Percentiles rank a stretch among this genome's conserved stretches.
Evolutionary conservation across 176 grass and related monocot species (phyloP).

Genomic region (Phoenix dactylifera): DNA sequence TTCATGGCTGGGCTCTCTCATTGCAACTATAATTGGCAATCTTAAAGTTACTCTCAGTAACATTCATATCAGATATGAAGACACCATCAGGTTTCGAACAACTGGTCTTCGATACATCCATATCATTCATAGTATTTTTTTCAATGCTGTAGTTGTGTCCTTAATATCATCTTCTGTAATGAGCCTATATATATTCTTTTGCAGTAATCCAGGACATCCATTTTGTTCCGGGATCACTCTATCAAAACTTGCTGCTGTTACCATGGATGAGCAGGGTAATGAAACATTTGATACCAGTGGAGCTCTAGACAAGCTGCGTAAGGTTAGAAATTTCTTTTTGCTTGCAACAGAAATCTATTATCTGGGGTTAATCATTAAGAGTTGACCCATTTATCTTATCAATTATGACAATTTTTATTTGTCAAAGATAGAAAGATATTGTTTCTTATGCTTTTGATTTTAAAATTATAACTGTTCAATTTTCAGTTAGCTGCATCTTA

Average conservation of each 20-base stretch:
- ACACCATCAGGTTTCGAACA: constrained; percentile 61
- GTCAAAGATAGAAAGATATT: too few species aligned
- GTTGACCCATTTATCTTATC: too few species aligned
- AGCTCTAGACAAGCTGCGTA: constrained; percentile 90
- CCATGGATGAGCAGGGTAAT: constrained; percentile 81
- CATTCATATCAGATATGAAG: constrained; percentile 97
- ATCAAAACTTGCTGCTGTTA: constrained; percentile 90
- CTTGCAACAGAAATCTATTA: neutral
- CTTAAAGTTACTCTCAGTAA: constrained; percentile 98
- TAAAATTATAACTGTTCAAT: too few species aligned
- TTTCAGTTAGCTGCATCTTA: too few species aligned
- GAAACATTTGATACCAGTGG: constrained; percentile 98
- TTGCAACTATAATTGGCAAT: constrained; percentile 92
- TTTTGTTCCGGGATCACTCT: constrained; percentile 86
- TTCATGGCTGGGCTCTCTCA: constrained; percentile 83
- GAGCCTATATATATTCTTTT: neutral
- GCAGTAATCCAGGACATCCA: constrained; percentile 85
- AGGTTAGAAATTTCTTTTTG: constrained; percentile 37
- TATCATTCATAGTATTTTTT: neutral
- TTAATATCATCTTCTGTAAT: constrained; percentile 14
- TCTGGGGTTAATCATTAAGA: too few species aligned
- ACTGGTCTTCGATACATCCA: too few species aligned
- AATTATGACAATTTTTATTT: too few species aligned
- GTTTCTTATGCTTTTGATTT: too few species aligned
- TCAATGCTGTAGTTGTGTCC: neutral